A percentile compares a stretch with the other conserved stretches of the same genome.
Conservation (phyloP, 768 basidiomycete genomes). For the Podaxis sp. region DNA sequence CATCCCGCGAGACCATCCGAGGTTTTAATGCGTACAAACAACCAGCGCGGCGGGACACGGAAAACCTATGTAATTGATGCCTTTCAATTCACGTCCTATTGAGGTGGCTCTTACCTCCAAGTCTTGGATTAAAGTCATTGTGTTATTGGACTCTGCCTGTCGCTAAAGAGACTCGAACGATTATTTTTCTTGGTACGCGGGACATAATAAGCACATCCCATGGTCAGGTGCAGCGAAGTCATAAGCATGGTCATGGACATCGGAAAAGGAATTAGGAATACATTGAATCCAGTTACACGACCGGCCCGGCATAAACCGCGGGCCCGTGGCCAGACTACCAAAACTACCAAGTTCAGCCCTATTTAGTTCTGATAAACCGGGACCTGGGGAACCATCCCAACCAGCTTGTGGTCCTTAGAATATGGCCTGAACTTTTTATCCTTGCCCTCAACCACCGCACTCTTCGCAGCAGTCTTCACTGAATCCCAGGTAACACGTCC, state of each 20-base stretch:
- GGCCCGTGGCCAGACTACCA: neutral
- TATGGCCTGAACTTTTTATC: slow-evolving; percentile 12
- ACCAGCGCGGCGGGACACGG: slow-evolving; percentile 70
- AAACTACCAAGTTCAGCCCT: neutral
- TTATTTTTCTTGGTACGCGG: neutral
- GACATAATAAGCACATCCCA: neutral
- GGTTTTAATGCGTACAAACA: slow-evolving; percentile 72
- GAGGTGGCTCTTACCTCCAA: neutral
- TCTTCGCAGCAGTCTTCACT: neutral
- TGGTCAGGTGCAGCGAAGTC: neutral
- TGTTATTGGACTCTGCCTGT: neutral
- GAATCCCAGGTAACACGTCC: slow-evolving; percentile 7
- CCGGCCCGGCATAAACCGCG: neutral
- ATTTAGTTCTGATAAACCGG: neutral
- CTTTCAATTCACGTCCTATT: neutral
- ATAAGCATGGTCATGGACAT: neutral
- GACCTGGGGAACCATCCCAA: neutral
- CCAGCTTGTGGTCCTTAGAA: neutral
- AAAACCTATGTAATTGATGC: slow-evolving; percentile 40
- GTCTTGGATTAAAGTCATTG: slow-evolving; percentile 1
- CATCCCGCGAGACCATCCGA: slow-evolving; percentile 65
- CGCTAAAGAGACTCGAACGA: neutral
- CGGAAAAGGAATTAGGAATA: neutral
- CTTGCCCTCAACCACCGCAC: slow-evolving; percentile 7
- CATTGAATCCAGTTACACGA: neutral